Evolutionary conservation across 2,329 filamentous ascomycete species (phyloP), one percentile per base, ranked within the genome.

Genomic region (Scytalidium lignicola): DNA sequence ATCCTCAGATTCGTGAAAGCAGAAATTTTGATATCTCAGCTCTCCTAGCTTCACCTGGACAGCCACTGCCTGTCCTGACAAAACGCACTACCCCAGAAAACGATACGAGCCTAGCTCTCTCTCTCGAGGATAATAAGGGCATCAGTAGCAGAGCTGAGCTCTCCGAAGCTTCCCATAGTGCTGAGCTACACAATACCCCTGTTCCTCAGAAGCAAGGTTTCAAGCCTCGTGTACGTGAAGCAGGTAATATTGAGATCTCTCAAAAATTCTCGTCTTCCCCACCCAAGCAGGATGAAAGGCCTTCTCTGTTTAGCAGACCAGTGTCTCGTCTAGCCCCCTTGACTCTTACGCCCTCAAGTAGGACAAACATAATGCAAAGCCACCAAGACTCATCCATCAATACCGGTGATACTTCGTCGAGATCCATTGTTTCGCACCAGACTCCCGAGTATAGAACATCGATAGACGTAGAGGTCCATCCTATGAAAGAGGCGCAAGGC

Each of bases 151-250:
- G 32, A 15, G 7, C 32, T 37, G 15, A 26, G 23, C 10, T 6
- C 10, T 10, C 32, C 15, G 32, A 8, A 4, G 15, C 32, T n/a
- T 37, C 32, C 32, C 10, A 37, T 15, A 13, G 5, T 17, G 32
- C 15, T 13, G 32, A 37, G 15, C 5, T 5, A n/a, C 5, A 17
- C 32, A 37, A 17, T 4, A 37, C 48, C 15, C 52, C 55, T 7
- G 62, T 65, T 40, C 58, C 60, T 15, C 61, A 63, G 45, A 64
- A 64, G 41, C 19, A 46, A 28, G 57, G 52, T 1, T 64, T 64
- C 23, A 58, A 56, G n/a, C 62, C 62, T 37, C 50, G 55, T 49
- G 23, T 58, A 45, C 51, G 54, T 26, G 51, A 51, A 28, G 21
- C 19, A 18, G 45, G 44, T 13, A 42, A 49, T 13, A 21, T 29